Conservation (phyloP, 2,329 filamentous ascomycete genomes). For the Bipolaris sorokiniana region DNA sequence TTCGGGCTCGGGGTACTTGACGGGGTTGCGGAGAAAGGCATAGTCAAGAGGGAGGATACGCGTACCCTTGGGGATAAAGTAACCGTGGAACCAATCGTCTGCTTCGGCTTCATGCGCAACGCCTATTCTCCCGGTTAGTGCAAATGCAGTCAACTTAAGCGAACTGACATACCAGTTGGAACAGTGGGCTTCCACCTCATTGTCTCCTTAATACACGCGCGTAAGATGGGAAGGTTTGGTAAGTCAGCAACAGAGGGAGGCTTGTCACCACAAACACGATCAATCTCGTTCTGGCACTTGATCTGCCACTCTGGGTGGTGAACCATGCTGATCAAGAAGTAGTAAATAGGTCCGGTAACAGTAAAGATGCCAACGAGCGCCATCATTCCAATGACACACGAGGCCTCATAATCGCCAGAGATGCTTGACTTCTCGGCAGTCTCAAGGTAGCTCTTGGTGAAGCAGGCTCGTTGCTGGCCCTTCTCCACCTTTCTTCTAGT, state of each 20-base stretch:
- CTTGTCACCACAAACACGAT: slow-evolving; percentile 34
- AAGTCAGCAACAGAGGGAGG: slow-evolving; percentile 47
- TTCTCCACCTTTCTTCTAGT: slow-evolving; percentile 45
- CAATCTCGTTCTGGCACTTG: slow-evolving; percentile 45
- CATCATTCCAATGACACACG: slow-evolving; percentile 50
- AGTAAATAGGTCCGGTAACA: slow-evolving; percentile 47
- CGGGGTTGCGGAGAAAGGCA: slow-evolving; percentile 55
- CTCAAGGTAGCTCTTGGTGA: slow-evolving; percentile 43
- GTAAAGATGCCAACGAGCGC: slow-evolving; percentile 50
- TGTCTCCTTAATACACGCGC: slow-evolving; percentile 56
- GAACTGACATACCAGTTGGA: slow-evolving; percentile 43
- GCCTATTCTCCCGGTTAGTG: slow-evolving; percentile 38
- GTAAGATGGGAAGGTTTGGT: slow-evolving; percentile 52
- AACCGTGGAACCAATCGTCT: slow-evolving; percentile 59
- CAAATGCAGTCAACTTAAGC: slow-evolving; percentile 13
- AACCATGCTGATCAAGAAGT: slow-evolving; percentile 48
- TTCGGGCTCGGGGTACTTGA: slow-evolving; percentile 68
- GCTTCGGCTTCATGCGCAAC: slow-evolving; percentile 60
- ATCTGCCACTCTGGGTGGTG: slow-evolving; percentile 47
- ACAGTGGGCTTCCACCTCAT: slow-evolving; percentile 58
- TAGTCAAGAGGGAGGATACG: slow-evolving; percentile 47
- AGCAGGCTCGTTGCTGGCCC: slow-evolving; percentile 42
- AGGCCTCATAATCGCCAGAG: slow-evolving; percentile 48
- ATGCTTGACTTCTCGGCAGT: slow-evolving; percentile 50
- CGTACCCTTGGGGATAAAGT: slow-evolving; percentile 57